Evolutionary conservation across 1,139 yeast species (phyloP).

Genomic region (Debaryomycetaceae sp.): DNA sequence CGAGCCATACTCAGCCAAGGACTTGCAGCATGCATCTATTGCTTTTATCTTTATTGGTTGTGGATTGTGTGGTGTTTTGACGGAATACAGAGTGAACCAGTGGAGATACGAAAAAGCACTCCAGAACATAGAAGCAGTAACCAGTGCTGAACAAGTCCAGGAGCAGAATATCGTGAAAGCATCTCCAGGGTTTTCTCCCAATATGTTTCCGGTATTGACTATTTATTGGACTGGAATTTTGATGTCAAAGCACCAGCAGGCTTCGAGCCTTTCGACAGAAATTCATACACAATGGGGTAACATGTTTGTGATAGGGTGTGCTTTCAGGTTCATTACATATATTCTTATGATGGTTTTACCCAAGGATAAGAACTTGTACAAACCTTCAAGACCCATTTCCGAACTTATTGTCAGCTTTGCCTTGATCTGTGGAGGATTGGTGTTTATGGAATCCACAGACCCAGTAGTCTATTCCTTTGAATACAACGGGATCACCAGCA

Average conservation of each 20-base stretch:
- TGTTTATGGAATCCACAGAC: slow-evolving; percentile 89
- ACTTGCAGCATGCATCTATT: slow-evolving; percentile 90
- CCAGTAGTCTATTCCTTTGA: slow-evolving; percentile 81
- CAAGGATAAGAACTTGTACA: slow-evolving; percentile 31
- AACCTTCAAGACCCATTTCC: slow-evolving; percentile 66
- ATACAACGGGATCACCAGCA: slow-evolving; percentile 78
- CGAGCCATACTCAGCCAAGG: slow-evolving; percentile 87
- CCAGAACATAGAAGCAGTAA: slow-evolving; percentile 16
- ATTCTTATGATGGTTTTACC: slow-evolving; percentile 55
- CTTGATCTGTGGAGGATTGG: slow-evolving; percentile 80
- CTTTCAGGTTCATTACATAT: slow-evolving; percentile 71
- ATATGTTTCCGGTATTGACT: slow-evolving; percentile 90
- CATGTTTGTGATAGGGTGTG: slow-evolving; percentile 71
- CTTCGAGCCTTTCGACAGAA: slow-evolving; percentile 67
- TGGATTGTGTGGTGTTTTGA: slow-evolving; percentile 84
- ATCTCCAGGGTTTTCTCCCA: slow-evolving; percentile 75
- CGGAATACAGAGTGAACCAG: slow-evolving; percentile 55
- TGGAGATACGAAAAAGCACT: slow-evolving; percentile 48
- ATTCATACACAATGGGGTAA: slow-evolving; percentile 94
- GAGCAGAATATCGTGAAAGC: slow-evolving; percentile 31
- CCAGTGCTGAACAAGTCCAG: background rate
- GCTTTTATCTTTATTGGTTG: slow-evolving; percentile 93
- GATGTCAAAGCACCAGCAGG: slow-evolving; percentile 94
- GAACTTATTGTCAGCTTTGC: slow-evolving; percentile 78
- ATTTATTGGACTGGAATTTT: slow-evolving; percentile 96